These are phyloP conservation scores for Solidago caesia DNA, from an alignment of 129 eudicot genomes.

Conservation along the genomic window DNA sequence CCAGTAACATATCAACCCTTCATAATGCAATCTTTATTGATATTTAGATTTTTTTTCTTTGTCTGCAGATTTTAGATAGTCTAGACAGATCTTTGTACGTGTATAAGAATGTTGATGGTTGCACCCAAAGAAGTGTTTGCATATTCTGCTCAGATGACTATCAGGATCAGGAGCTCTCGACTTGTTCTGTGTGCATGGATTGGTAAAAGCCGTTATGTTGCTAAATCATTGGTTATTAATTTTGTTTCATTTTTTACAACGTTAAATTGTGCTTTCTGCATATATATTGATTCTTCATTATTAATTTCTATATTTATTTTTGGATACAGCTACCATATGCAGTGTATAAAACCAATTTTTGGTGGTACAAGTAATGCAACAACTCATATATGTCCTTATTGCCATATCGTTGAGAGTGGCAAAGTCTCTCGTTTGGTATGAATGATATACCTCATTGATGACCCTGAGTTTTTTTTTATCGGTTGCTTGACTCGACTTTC, in stretches of 20 bases:
- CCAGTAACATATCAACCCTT: neutral
- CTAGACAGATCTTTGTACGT: conserved; percentile 63
- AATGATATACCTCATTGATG: conserved; percentile 5
- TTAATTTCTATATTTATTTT: conserved; percentile 5
- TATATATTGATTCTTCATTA: neutral
- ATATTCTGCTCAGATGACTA: conserved; percentile 45
- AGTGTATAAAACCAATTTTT: conserved; percentile 47
- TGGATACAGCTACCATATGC: conserved; percentile 59
- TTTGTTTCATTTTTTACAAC: neutral
- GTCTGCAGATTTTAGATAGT: conserved; percentile 50
- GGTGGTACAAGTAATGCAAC: conserved; percentile 36
- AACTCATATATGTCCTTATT: conserved; percentile 52
- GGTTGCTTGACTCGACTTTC: conserved; percentile 25
- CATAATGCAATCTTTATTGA: neutral
- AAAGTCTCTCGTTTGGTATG: conserved; percentile 65
- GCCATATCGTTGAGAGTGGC: conserved; percentile 58
- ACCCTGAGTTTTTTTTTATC: neutral
- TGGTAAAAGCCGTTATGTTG: conserved; percentile 46
- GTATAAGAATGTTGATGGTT: conserved; percentile 36
- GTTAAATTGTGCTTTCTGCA: neutral
- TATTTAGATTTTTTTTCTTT: neutral
- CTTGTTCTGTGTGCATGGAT: conserved; percentile 78
- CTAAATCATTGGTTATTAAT: neutral
- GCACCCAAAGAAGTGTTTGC: conserved; percentile 42
- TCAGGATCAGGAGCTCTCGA: conserved; percentile 51